Percentiles rank a stretch among this genome's conserved stretches.
Evolutionary conservation across 805 yeast species (phyloP).

Genomic region (Yarrowia phangngaensis): DNA sequence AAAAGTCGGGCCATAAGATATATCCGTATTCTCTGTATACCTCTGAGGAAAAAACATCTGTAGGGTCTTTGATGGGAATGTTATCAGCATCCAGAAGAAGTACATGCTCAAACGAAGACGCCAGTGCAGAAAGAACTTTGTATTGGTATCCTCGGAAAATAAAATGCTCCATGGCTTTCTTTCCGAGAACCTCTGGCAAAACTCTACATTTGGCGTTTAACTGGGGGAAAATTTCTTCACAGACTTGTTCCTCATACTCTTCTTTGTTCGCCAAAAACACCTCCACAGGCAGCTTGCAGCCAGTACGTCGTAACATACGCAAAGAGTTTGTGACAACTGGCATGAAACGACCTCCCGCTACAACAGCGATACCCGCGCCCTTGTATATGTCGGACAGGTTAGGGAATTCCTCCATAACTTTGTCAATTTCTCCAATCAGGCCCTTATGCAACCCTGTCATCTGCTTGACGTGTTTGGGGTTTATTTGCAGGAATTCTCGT

Average conservation of each 20-base stretch:
- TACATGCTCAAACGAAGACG: conserved; percentile 69
- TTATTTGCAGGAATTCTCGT: conserved; percentile 47
- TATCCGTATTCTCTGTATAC: conserved; percentile 53
- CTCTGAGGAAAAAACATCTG: conserved; percentile 52
- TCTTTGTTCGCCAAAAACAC: conserved; percentile 67
- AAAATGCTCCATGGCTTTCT: conserved; percentile 46
- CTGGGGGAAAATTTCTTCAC: conserved; percentile 58
- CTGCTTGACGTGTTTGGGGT: conserved; percentile 43
- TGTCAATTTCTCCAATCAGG: conserved; percentile 44
- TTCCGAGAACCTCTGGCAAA: conserved; percentile 59
- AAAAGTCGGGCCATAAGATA: conserved; percentile 80
- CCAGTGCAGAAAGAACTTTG: conserved; percentile 65
- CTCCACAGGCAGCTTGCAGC: conserved; percentile 73
- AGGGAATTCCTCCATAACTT: conserved; percentile 9
- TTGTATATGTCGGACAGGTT: conserved; percentile 29
- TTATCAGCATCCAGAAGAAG: conserved; percentile 74
- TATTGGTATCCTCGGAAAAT: conserved; percentile 62
- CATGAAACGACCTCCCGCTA: conserved; percentile 77
- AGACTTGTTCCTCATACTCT: conserved; percentile 69
- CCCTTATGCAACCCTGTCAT: conserved; percentile 48
- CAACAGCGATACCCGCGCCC: conserved; percentile 58
- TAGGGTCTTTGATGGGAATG: conserved; percentile 64
- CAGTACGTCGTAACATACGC: conserved; percentile 59
- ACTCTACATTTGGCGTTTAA: conserved; percentile 66
- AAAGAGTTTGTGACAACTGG: conserved; percentile 67